A percentile compares a stretch with the other conserved stretches of the same genome.
These are phyloP conservation scores for Cyanophora paradoxa DNA, from an alignment of 78 protist genomes.

Conservation along the genomic window DNA sequence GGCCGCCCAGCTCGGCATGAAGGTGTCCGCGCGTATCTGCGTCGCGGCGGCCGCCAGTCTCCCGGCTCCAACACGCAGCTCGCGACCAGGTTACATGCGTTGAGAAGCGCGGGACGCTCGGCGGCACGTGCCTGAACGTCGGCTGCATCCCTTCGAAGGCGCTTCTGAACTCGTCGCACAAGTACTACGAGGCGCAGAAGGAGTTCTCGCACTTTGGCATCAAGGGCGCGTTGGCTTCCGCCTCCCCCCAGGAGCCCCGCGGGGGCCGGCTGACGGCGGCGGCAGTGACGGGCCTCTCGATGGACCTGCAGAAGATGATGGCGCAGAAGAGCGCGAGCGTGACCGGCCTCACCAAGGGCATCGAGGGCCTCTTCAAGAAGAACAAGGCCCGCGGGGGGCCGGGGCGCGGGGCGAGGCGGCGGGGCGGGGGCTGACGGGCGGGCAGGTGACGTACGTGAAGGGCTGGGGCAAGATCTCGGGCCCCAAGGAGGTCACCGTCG, in stretches of 20 bases:
- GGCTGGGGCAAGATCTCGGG: conserved; percentile 71
- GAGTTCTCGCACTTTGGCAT: conserved; percentile 70
- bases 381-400: conserved; percentile 68
- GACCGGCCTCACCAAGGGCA: conserved; percentile 67
- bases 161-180: conserved; percentile 92
- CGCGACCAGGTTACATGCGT: conserved; percentile 59
- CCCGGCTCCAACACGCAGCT: background rate
- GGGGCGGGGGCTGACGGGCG: background rate
- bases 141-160: conserved; percentile 99
- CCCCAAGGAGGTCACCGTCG: conserved; percentile 54
- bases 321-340: conserved; percentile 64
- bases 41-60: background rate
- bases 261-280: too few relatives aligned
- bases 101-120: conserved; percentile 89
- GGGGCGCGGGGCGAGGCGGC: too few relatives aligned
- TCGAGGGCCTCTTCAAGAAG: conserved; percentile 94
- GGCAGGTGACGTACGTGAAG: conserved; percentile 69
- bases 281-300: conserved; percentile 27
- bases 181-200: conserved; percentile 69
- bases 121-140: conserved; percentile 97
- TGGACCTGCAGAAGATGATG: conserved; percentile 74
- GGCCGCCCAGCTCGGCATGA: conserved; percentile 97
- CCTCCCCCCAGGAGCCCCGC: too few relatives aligned
- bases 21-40: conserved; percentile 42
- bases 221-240: background rate